These are phyloP conservation scores for Bipolaris bicolor DNA, from an alignment of 2,329 filamentous ascomycete genomes.

Conservation along the genomic window DNA sequence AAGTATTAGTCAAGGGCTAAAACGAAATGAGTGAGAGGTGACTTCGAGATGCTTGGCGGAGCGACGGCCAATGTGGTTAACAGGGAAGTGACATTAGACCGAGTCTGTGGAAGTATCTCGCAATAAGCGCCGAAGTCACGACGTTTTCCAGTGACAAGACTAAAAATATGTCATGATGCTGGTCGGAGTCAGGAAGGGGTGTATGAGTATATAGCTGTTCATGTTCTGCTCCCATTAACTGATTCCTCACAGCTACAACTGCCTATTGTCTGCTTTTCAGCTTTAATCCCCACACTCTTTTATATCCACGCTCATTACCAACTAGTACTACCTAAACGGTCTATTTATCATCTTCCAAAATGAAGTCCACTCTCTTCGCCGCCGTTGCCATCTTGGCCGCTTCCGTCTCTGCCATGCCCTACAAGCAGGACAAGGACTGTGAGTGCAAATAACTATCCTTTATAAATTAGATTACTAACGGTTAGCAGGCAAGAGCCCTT, in stretches of 20 bases:
- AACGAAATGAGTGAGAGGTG: neutral
- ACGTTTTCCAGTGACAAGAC: neutral
- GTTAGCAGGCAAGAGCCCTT: neutral
- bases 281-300: neutral
- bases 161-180: neutral
- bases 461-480: neutral
- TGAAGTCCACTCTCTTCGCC: constrained; percentile 3
- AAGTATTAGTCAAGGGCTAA: neutral
- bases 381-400: constrained; percentile 2
- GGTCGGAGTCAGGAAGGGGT: neutral
- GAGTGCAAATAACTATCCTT: neutral
- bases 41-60: neutral
- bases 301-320: neutral
- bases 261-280: neutral
- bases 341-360: neutral
- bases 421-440: neutral
- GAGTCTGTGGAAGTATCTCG: neutral
- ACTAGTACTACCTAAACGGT: neutral
- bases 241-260: neutral
- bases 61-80: neutral
- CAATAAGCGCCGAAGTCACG: neutral
- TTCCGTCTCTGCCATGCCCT: neutral
- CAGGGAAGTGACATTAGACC: neutral
- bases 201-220: neutral
- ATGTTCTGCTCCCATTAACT: neutral